These are phyloP conservation scores for Vitellaria paradoxa DNA, from an alignment of 179 eudicot species.

Conservation along the genomic window DNA sequence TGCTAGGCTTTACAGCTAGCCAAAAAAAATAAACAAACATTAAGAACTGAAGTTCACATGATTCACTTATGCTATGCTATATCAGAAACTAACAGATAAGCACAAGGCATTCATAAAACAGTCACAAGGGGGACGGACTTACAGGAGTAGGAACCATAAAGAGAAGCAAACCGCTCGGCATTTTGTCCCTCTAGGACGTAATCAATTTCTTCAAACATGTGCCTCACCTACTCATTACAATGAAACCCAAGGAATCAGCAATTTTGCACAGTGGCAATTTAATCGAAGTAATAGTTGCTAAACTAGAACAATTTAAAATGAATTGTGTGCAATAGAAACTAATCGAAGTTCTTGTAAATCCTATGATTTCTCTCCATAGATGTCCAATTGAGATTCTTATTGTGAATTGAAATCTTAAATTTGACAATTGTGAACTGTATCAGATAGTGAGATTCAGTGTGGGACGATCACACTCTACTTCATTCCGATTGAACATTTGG, in stretches of 20 bases:
- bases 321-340: background rate
- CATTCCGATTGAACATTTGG: no score
- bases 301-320: background rate
- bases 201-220: constrained; percentile 99
- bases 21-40: background rate
- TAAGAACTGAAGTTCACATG: background rate
- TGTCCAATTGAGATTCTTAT: no score
- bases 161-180: constrained; percentile 90
- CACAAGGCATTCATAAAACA: background rate
- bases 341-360: background rate
- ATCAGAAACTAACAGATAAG: background rate
- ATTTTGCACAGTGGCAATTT: background rate
- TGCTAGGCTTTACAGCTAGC: background rate
- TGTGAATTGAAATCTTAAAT: no score
- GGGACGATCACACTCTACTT: no score
- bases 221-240: constrained; percentile 76
- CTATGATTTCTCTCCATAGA: background rate
- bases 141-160: constrained; percentile 60
- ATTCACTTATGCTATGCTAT: no score
- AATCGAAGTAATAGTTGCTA: background rate
- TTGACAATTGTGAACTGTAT: no score
- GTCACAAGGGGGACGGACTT: constrained; percentile 23
- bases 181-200: constrained; percentile 93
- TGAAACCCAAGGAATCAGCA: constrained; percentile 18
- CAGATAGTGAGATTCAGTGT: no score